A percentile compares a stretch with the other conserved stretches of the same genome.
phyloP scores from a whole-genome alignment of 257 asterid genomes.

The Forsythia suspensa region DNA sequence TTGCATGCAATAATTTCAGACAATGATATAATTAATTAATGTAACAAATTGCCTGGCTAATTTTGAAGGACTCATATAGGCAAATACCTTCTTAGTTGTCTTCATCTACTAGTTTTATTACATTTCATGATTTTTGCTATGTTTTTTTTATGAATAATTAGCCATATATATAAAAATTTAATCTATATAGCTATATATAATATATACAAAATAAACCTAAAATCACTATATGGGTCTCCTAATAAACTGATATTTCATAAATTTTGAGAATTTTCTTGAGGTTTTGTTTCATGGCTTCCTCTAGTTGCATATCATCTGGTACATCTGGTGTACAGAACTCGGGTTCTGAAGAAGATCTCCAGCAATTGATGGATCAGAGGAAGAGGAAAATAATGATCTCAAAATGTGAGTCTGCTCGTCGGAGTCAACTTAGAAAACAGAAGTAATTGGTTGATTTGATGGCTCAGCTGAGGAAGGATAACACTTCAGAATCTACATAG shows the following conservation, averaged over 20 bases:
- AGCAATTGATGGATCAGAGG: conserved; percentile 64
- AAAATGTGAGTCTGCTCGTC: conserved; percentile 90
- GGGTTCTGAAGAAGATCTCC: conserved; percentile 67
- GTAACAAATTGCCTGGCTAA: no score
- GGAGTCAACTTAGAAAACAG: conserved; percentile 89
- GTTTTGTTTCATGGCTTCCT: conserved; percentile 58
- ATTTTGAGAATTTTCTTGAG: neutral
- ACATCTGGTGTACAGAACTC: conserved; percentile 60
- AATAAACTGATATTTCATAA: neutral
- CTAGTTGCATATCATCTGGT: conserved; percentile 64
- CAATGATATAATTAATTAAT: no score
- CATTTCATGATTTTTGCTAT: conserved; percentile 69
- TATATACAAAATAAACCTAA: neutral
- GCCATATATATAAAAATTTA: neutral
- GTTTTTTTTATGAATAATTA: neutral
- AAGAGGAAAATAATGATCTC: conserved; percentile 88
- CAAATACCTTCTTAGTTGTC: conserved; percentile 60
- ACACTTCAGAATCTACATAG: no score
- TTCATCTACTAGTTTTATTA: conserved; percentile 88
- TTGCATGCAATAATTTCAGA: no score
- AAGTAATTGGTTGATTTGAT: conserved; percentile 74
- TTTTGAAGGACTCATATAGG: conserved; percentile 66
- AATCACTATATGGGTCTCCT: conserved; percentile 46
- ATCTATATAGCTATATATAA: neutral
- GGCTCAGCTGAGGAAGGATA: conserved; percentile 54